Percentiles rank a stretch among this genome's conserved stretches.
Conservation (phyloP, 805 yeast genomes). For the Hanseniaspora thailandica region DNA sequence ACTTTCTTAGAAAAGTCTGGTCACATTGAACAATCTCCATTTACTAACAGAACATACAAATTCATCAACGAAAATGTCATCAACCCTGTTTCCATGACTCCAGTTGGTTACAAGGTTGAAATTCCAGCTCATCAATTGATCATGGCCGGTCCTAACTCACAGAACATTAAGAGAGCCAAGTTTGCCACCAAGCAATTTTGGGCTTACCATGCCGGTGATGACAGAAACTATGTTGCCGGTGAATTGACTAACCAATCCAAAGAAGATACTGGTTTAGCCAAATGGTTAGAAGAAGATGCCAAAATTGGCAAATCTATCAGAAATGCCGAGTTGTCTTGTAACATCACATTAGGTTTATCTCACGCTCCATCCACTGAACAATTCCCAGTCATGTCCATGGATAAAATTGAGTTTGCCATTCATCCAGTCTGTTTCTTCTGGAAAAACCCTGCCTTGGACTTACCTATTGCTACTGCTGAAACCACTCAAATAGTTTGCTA, state of each 20-base stretch:
- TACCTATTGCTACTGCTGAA: constrained; percentile 56
- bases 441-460: constrained; percentile 64
- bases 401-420: constrained; percentile 55
- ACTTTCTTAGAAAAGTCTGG: constrained; percentile 59
- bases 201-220: constrained; percentile 69
- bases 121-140: constrained; percentile 71
- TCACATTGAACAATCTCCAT: constrained; percentile 59
- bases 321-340: constrained; percentile 63
- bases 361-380: constrained; percentile 76
- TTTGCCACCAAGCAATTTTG: constrained; percentile 70
- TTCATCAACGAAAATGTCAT: constrained; percentile 61
- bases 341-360: constrained; percentile 74
- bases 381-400: constrained; percentile 85
- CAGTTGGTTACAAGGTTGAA: constrained; percentile 64
- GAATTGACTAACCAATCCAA: constrained; percentile 76
- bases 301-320: constrained; percentile 44
- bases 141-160: constrained; percentile 51
- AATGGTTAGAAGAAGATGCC: constrained; percentile 49
- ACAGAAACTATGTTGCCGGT: constrained; percentile 68
- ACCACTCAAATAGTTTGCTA: constrained; percentile 52
- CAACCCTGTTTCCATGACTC: constrained; percentile 56
- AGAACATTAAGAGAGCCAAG: constrained; percentile 57
- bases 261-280: constrained; percentile 55
- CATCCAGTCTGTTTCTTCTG: constrained; percentile 66
- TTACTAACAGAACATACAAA: constrained; percentile 62